Base-by-base conservation (phyloP, 2,329 filamentous ascomycete species). In the Talaromyces sp. region DNA sequence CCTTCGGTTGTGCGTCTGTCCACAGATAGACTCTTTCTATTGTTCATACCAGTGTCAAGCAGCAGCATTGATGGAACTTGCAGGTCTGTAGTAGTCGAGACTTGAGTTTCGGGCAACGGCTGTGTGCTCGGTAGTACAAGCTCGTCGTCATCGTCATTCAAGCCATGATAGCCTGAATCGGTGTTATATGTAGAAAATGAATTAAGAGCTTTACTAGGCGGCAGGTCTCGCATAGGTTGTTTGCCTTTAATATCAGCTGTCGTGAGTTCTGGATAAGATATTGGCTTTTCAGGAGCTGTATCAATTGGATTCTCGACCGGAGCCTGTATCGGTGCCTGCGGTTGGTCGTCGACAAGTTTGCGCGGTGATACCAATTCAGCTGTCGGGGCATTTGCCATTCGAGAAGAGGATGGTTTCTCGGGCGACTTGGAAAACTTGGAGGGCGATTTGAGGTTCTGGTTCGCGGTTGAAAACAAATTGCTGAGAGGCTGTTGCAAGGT, bases 141-240 rank as follows among this genome's bases (percentile, higher is more conserved):
- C 66, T 78, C 69, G 54, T 78, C 76, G 22, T 78, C 78, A 47
- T 77, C 74, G 58, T 79, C 77, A 38, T 73, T 72, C 74, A 81
- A 78, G 47, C 79, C 80, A 74, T 83, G 80, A 64, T 83, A 82
- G 10, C 81, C 81, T 0, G 81, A 83, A 67, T 82, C 80, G 4
- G 78, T 78, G 61, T 81, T 80, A 53, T 76, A 77, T 58, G 75
- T 74, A 1, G 75, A 71, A 64, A 78, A 77, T 1, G 78, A 78
- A 69, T 78, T 80, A 67, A 76, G 66, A 45, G 75, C 75, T 47
- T 75, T 72, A 38, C 66, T 72, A 63, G 73, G 68, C 25, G 51
- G 49, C 19, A 58, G 29, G 22, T 67, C 63, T 54, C 58, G 49
- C 19, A 65, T 29, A 54, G 58, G 58, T 29, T 65, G 56, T 40